phyloP scores from a whole-genome alignment of 371 early-diverging fungal genomes.

The Mucor plumbeus region DNA sequence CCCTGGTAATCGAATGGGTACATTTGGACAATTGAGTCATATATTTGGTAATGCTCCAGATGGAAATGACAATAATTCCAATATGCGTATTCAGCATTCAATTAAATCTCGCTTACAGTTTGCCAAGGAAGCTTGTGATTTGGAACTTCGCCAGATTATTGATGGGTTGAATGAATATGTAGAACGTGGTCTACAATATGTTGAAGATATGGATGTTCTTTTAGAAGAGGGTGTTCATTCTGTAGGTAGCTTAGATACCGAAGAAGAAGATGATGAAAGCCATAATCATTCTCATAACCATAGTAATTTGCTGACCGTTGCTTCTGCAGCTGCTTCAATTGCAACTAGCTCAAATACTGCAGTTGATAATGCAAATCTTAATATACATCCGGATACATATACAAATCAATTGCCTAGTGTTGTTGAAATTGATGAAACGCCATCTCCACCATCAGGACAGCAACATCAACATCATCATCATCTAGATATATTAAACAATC shows the following conservation, averaged over 20 bases:
- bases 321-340: neutral
- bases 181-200: slow-evolving; percentile 68
- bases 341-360: neutral
- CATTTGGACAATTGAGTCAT: slow-evolving; percentile 35
- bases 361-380: too few relatives aligned
- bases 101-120: slow-evolving; percentile 47
- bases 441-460: neutral
- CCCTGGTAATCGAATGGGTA: slow-evolving; percentile 33
- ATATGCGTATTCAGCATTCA: slow-evolving; percentile 36
- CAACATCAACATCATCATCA: neutral
- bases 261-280: slow-evolving; percentile 27
- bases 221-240: slow-evolving; percentile 33
- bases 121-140: slow-evolving; percentile 52
- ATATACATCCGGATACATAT: neutral
- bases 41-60: slow-evolving; percentile 18
- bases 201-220: slow-evolving; percentile 49
- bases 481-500: neutral
- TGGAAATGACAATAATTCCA: slow-evolving; percentile 11
- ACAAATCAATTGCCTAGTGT: slow-evolving; percentile 20
- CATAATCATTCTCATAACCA: neutral
- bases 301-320: neutral
- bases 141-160: slow-evolving; percentile 64
- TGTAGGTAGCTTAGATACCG: slow-evolving; percentile 26
- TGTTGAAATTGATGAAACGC: slow-evolving; percentile 21
- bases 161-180: slow-evolving; percentile 75